Evolutionary conservation across 2,329 filamentous ascomycete species (phyloP), one percentile per base, ranked within the genome.

Genomic region (Trichoderma koningii): DNA sequence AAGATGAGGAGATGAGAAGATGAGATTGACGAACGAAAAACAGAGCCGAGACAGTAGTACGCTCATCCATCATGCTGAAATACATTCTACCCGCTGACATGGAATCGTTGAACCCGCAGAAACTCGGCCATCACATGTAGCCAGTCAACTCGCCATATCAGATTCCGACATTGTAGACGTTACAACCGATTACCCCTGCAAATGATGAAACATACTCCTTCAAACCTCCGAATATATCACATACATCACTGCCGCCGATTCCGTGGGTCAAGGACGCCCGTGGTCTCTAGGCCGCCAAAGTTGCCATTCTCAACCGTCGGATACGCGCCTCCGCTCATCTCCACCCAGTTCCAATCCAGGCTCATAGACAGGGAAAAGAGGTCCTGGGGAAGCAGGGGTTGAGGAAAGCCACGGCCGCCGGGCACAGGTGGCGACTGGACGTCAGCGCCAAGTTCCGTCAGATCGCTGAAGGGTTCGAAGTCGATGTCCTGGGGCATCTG

Each of bases 351-450:
- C 93, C 93, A 97, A 74, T 98, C 94, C 23, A 98, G 83, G 3
- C 92, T 96, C 89, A 97, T 96, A 1, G 94, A 93, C 86, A 98
- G 89, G 75, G 94, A 90, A 87, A 95, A 99, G 28, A 98, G 78
- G 77, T 98, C 95, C 71, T 94, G 92, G 5, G 95, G 94, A 23
- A 98, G 87, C 72, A 97, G 89, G 0, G 93, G 93, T 70, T 96
- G 91, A 72, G 93, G 89, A 73, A 93, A 93, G 47, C 69, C 68
- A 7, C 73, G 73, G n/a, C 73, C 73, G 7, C 71, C 68, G 17
- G 66, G 66, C 50, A 73, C 67, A 14, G 75, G 74, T 38, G 75
- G 76, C 64, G 76, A 82, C 63, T 74, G 73, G 64, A 77, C 68
- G 59, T 72, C 72, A 47, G 68, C 74, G 9, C 77, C 77, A 55